phyloP scores from a whole-genome alignment of 148 eudicot species.

The Pouteria glomerata region DNA sequence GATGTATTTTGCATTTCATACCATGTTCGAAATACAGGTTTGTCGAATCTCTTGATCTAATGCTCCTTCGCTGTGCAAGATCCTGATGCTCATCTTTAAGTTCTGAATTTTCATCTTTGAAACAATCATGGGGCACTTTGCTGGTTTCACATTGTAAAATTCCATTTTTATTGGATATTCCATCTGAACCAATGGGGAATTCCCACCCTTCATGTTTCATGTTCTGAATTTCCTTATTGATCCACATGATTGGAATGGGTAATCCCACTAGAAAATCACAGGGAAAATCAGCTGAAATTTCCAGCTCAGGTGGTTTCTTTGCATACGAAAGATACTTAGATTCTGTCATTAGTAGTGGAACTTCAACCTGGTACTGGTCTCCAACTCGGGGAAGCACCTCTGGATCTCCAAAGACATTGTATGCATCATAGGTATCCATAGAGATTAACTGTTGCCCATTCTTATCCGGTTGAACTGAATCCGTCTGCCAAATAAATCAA shows the following conservation, averaged over 20 bases:
- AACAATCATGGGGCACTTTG: background rate
- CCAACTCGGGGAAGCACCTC: constrained; percentile 55
- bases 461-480: constrained; percentile 14
- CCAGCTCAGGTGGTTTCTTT: constrained; percentile 17
- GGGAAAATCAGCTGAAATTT: constrained; percentile 13
- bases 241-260: constrained; percentile 47
- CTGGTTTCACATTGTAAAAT: constrained; percentile 9
- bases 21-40: background rate
- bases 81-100: constrained; percentile 4
- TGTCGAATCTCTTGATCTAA: constrained; percentile 6
- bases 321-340: constrained; percentile 20
- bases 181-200: background rate
- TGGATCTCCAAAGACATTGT: constrained; percentile 42
- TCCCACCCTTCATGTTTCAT: constrained; percentile 18
- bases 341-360: constrained; percentile 32
- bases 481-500: constrained; percentile 39
- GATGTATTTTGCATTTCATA: constrained; percentile 6
- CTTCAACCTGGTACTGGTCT: constrained; percentile 58
- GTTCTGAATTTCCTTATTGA: constrained; percentile 18
- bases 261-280: constrained; percentile 43
- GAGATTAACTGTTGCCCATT: constrained; percentile 24
- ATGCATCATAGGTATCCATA: constrained; percentile 14
- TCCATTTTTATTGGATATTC: constrained; percentile 2
- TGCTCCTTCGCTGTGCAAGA: background rate
- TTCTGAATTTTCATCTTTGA: background rate